Percentiles rank a stretch among this genome's conserved stretches.
Evolutionary conservation across 345 rosid species (phyloP).

Genomic region (Melastoma malabathricum): DNA sequence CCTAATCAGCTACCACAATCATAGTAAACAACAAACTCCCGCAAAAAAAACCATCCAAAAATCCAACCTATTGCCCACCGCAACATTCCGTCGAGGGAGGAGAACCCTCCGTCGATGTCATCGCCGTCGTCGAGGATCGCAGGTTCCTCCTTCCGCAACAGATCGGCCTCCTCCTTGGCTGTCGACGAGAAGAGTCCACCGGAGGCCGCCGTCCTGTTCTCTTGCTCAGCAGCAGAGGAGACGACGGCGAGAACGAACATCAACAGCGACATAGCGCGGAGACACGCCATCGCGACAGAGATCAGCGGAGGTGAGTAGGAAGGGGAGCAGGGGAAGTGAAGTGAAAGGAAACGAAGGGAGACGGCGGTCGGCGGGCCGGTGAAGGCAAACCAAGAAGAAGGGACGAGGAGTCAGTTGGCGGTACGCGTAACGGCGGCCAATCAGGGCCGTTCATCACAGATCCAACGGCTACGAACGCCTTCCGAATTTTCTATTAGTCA

Average conservation of each 20-base stretch:
- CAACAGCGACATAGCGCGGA: slow-evolving; percentile 1
- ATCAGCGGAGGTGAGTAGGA: background rate
- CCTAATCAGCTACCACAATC: background rate
- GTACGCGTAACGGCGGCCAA: slow-evolving; percentile 15
- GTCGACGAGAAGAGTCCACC: slow-evolving; percentile 50
- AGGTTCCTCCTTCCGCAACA: slow-evolving; percentile 27
- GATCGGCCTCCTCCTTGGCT: slow-evolving; percentile 48
- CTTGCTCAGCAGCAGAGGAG: slow-evolving; percentile 20
- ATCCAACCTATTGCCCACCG: slow-evolving; percentile 90
- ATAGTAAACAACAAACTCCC: background rate
- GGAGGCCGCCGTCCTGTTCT: slow-evolving; percentile 29
- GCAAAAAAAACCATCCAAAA: background rate
- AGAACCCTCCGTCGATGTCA: slow-evolving; percentile 74
- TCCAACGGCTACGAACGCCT: slow-evolving; percentile 9
- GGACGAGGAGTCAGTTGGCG: background rate
- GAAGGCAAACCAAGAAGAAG: background rate
- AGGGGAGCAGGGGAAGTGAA: background rate
- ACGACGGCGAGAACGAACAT: slow-evolving; percentile 7
- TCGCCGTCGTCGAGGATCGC: slow-evolving; percentile 30
- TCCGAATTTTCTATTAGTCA: too few species aligned
- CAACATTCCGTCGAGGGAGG: slow-evolving; percentile 83
- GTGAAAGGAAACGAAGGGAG: too few species aligned
- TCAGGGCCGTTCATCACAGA: slow-evolving; percentile 11
- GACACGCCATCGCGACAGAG: background rate
- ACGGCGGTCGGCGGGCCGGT: background rate